Conservation (phyloP, 2,329 filamentous ascomycete genomes). For the Aspergillus flavus region DNA sequence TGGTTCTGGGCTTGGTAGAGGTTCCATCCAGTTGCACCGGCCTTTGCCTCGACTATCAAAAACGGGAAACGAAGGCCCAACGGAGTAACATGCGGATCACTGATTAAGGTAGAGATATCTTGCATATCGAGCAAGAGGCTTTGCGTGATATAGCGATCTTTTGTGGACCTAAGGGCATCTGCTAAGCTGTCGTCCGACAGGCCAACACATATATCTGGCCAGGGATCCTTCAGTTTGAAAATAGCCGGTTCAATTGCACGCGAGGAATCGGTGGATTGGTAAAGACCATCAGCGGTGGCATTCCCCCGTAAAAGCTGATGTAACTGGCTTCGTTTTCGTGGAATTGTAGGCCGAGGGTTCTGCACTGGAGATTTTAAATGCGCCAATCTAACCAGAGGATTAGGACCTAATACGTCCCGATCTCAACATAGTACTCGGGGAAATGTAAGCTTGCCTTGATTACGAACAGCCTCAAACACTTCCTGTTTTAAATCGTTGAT, state of each 20-base stretch:
- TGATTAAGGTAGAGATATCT: constrained; percentile 7
- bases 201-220: constrained; percentile 4
- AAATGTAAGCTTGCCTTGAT: constrained; percentile 1
- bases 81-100: constrained; percentile 1
- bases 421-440: neutral
- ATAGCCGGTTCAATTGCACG: neutral
- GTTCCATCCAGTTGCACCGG: constrained; percentile 6
- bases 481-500: constrained; percentile 7
- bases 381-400: constrained; percentile 5
- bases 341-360: constrained; percentile 6
- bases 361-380: constrained; percentile 11
- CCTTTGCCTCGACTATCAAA: constrained; percentile 9
- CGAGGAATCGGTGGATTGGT: neutral
- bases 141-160: neutral
- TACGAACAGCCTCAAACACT: constrained; percentile 1
- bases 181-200: neutral
- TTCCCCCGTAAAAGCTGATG: neutral
- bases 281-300: neutral
- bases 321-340: constrained; percentile 1
- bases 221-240: constrained; percentile 1
- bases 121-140: constrained; percentile 52
- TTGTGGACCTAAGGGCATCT: neutral
- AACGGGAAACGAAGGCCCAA: constrained; percentile 11
- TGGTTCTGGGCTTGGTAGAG: constrained; percentile 14
- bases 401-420: neutral